A percentile compares a stretch with the other conserved stretches of the same genome.
phyloP scores from a whole-genome alignment of 768 basidiomycete genomes.

The Wakefieldia striispora region DNA sequence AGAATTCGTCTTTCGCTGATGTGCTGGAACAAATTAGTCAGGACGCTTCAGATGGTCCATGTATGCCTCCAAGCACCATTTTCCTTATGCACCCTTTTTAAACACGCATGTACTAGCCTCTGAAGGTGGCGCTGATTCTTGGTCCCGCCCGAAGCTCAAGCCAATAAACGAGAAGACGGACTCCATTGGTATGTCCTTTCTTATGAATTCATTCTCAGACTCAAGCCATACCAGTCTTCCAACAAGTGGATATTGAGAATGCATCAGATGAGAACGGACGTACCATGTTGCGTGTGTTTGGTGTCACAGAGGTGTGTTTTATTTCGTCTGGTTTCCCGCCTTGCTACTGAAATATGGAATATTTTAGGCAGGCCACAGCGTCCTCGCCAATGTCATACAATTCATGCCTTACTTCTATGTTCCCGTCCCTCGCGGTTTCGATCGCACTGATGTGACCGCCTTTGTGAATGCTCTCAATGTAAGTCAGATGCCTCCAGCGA shows the following conservation, averaged over 20 bases:
- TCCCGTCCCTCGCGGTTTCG: constrained; percentile 81
- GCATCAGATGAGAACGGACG: constrained; percentile 45
- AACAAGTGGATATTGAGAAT: constrained; percentile 93
- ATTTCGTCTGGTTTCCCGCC: neutral
- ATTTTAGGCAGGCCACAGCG: constrained; percentile 77
- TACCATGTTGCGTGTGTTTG: constrained; percentile 71
- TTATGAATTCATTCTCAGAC: neutral
- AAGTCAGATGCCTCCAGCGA: constrained; percentile 24
- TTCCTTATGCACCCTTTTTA: neutral
- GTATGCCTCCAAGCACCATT: constrained; percentile 31
- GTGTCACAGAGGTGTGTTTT: constrained; percentile 75
- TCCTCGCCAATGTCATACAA: constrained; percentile 75
- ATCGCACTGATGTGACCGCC: constrained; percentile 57
- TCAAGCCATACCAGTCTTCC: constrained; percentile 61
- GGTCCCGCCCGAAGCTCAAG: constrained; percentile 63
- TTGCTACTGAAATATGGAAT: constrained; percentile 1
- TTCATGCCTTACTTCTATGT: constrained; percentile 96
- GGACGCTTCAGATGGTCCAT: constrained; percentile 39
- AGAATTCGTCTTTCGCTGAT: constrained; percentile 53
- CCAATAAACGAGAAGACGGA: constrained; percentile 59
- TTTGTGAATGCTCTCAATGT: constrained; percentile 78
- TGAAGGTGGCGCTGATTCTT: constrained; percentile 76
- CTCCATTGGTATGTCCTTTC: constrained; percentile 54
- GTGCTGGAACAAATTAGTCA: constrained; percentile 61
- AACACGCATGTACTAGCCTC: constrained; percentile 40